A percentile compares a stretch with the other conserved stretches of the same genome.
These are phyloP conservation scores for Golubevia sp. DNA, from an alignment of 1,284 basidiomycete genomes.

Conservation along the genomic window DNA sequence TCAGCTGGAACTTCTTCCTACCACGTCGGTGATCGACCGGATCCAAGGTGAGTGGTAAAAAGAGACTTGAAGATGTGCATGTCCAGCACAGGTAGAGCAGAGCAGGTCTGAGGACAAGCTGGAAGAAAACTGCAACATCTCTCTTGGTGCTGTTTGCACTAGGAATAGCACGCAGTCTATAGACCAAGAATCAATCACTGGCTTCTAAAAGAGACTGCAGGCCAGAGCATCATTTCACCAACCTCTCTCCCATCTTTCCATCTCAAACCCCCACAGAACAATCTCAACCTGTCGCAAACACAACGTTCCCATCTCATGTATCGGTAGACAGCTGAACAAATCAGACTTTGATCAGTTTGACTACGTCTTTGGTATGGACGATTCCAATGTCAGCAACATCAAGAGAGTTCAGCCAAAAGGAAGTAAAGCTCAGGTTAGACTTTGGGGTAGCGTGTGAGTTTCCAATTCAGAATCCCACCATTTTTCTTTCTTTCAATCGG, in stretches of 20 bases:
- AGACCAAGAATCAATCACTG: too few relatives aligned
- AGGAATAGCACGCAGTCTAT: too few relatives aligned
- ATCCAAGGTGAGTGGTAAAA: constrained; percentile 24
- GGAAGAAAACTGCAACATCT: too few relatives aligned
- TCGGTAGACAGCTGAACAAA: constrained; percentile 26
- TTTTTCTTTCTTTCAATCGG: too few relatives aligned
- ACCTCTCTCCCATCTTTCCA: not conserved
- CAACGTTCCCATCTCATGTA: constrained; percentile 32
- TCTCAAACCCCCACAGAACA: constrained; percentile 15
- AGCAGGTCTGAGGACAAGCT: too few relatives aligned
- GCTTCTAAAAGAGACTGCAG: too few relatives aligned
- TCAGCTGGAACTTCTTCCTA: constrained; percentile 47
- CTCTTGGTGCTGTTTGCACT: too few relatives aligned
- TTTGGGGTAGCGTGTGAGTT: constrained; percentile 1
- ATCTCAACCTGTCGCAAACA: constrained; percentile 27
- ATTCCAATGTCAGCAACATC: constrained; percentile 48
- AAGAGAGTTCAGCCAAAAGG: constrained; percentile 27
- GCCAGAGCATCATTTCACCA: not conserved
- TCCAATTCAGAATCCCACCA: constrained; percentile 9
- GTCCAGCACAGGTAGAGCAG: too few relatives aligned
- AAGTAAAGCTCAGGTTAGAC: constrained; percentile 11
- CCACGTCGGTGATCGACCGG: constrained; percentile 49
- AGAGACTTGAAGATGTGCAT: too few relatives aligned
- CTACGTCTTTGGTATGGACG: constrained; percentile 55
- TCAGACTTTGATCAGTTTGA: constrained; percentile 45